Evolutionary conservation across 768 basidiomycete genomes (phyloP).

Genomic region (Termitomyces sp.): DNA sequence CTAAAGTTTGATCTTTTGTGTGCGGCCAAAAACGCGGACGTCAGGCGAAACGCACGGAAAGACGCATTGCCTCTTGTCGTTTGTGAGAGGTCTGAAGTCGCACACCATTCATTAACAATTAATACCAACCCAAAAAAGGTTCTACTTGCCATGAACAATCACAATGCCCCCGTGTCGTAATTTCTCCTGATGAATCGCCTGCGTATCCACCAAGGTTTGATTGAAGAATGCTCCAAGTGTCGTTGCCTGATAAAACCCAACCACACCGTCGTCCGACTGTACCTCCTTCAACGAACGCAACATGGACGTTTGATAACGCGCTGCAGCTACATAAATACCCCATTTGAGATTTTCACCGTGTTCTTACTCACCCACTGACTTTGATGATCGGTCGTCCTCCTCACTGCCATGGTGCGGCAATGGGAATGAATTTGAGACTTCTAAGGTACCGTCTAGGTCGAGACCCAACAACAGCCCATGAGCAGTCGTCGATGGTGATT

Average conservation of each 20-base stretch:
- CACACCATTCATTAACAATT: neutral
- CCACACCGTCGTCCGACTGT: conserved; percentile 83
- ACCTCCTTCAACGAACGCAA: conserved; percentile 86
- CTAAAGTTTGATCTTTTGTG: conserved; percentile 83
- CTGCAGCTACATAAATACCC: conserved; percentile 28
- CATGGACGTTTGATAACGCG: conserved; percentile 81
- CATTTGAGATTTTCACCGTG: conserved; percentile 2
- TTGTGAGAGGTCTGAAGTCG: conserved; percentile 60
- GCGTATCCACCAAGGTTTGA: conserved; percentile 74
- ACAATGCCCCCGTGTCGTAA: conserved; percentile 83
- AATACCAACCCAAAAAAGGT: neutral
- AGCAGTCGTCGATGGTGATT: conserved; percentile 64
- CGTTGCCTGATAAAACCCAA: conserved; percentile 92
- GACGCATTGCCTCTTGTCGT: conserved; percentile 79
- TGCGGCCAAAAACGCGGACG: conserved; percentile 73
- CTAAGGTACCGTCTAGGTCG: conserved; percentile 86
- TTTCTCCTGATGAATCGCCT: conserved; percentile 81
- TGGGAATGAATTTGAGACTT: conserved; percentile 88
- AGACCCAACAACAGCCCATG: conserved; percentile 87
- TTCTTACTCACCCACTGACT: conserved; percentile 56
- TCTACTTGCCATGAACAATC: conserved; percentile 68
- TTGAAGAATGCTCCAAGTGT: conserved; percentile 82
- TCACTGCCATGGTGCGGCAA: conserved; percentile 68
- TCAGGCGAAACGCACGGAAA: conserved; percentile 86
- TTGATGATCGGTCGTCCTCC: conserved; percentile 79